Percentiles rank a stretch among this genome's conserved stretches.
Evolutionary conservation across 2,329 filamentous ascomycete species (phyloP).

Genomic region (Diaporthe helianthi): DNA sequence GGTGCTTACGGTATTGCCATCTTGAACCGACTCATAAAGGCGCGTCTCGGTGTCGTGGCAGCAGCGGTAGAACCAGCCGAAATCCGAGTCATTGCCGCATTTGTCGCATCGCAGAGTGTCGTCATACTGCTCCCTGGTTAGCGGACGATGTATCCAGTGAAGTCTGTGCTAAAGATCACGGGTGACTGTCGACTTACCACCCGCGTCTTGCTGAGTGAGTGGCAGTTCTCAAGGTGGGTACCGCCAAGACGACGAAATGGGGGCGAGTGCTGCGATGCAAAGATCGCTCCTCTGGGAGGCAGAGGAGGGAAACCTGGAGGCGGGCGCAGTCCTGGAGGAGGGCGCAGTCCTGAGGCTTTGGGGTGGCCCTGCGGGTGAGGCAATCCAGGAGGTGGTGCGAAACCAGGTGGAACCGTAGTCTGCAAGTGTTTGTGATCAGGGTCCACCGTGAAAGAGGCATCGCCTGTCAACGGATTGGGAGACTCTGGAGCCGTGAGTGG

Average conservation of each 20-base stretch:
- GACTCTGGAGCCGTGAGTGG: not conserved
- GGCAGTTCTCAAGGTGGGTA: conserved; percentile 28
- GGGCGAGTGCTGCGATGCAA: not conserved
- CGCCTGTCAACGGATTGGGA: not conserved
- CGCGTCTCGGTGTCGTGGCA: conserved; percentile 64
- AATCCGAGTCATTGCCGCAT: conserved; percentile 62
- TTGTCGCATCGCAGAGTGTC: conserved; percentile 58
- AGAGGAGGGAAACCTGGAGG: conserved; percentile 10
- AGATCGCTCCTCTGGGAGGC: not conserved
- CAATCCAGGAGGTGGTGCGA: not conserved
- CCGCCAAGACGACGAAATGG: not conserved
- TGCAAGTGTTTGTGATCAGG: not conserved
- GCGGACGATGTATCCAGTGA: conserved; percentile 47
- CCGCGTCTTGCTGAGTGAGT: conserved; percentile 30
- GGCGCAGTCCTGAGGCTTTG: not conserved
- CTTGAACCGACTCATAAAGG: conserved; percentile 46
- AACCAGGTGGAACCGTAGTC: not conserved
- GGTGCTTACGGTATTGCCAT: conserved; percentile 32
- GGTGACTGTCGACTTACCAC: conserved; percentile 20
- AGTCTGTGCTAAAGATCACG: not conserved
- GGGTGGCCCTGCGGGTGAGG: not conserved
- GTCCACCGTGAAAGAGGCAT: not conserved
- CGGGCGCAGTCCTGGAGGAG: not conserved
- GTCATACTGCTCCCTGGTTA: conserved; percentile 70
- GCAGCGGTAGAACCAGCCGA: conserved; percentile 79